Percentiles rank a stretch among this genome's conserved stretches.
These are phyloP conservation scores for Alternaria ethzedia DNA, from an alignment of 2,329 filamentous ascomycete species.

Conservation along the genomic window DNA sequence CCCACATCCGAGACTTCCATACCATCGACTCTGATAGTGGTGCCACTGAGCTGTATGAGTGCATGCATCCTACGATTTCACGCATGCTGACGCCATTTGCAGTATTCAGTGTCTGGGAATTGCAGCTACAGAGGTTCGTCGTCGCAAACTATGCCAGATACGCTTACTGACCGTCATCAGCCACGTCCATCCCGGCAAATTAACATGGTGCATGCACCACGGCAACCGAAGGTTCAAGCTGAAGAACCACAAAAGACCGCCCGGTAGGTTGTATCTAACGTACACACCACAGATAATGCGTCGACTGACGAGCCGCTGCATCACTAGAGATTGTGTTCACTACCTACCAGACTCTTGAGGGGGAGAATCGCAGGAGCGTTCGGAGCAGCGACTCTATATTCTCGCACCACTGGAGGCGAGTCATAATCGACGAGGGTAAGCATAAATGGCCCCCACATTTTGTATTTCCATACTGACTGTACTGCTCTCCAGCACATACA, in stretches of 20 bases:
- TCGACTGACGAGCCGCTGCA: not conserved
- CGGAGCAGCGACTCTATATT: slow-evolving; percentile 11
- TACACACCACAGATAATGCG: not conserved
- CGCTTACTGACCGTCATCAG: not conserved
- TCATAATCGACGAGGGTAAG: slow-evolving; percentile 43
- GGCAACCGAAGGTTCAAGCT: not conserved
- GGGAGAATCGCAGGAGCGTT: not conserved
- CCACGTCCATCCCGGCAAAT: not conserved
- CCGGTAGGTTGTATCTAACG: not conserved
- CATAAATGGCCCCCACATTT: not conserved
- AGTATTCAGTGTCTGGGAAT: not conserved
- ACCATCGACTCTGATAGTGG: not conserved
- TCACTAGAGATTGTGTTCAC: not conserved
- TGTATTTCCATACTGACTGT: not conserved
- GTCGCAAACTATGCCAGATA: not conserved
- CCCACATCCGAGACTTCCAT: not conserved
- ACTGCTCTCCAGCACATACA: slow-evolving; percentile 3
- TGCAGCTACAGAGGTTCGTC: not conserved
- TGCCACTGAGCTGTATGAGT: not conserved
- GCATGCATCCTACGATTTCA: not conserved
- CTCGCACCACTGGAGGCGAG: slow-evolving; percentile 45
- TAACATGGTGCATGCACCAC: not conserved
- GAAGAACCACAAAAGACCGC: not conserved
- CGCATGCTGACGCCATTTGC: not conserved
- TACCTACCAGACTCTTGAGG: slow-evolving; percentile 17